These are phyloP conservation scores for Castanea mollissima DNA, from an alignment of 306 rosid genomes.

Conservation along the genomic window DNA sequence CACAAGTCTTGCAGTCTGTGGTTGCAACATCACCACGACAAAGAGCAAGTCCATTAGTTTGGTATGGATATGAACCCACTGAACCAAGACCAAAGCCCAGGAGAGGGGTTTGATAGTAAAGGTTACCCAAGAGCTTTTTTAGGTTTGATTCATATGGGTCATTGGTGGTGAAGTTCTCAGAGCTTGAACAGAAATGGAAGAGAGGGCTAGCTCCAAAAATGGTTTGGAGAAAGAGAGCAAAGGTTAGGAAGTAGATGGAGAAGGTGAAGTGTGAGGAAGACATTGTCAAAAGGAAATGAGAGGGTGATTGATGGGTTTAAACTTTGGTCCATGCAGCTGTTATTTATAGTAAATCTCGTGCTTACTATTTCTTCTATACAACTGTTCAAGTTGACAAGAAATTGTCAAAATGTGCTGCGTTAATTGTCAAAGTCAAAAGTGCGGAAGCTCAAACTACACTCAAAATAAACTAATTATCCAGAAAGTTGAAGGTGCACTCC, in stretches of 20 bases:
- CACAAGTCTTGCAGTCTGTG: not conserved
- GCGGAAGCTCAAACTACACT: too few species aligned
- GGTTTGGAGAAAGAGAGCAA: not conserved
- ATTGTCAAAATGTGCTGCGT: not conserved
- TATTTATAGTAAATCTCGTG: not conserved
- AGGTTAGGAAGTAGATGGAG: not conserved
- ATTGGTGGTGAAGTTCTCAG: constrained; percentile 9
- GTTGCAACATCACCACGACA: not conserved
- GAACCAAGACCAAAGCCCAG: not conserved
- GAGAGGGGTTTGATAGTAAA: not conserved
- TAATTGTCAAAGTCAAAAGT: not conserved
- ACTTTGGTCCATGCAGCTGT: too few species aligned
- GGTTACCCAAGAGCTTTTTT: not conserved
- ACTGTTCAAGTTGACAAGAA: not conserved
- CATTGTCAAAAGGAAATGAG: not conserved
- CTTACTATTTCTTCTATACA: not conserved
- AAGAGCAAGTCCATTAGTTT: not conserved
- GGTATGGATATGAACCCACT: not conserved
- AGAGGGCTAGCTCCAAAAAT: not conserved
- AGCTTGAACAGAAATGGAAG: not conserved
- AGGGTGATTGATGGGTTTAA: not conserved
- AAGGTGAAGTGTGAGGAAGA: not conserved
- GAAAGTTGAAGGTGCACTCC: too few species aligned
- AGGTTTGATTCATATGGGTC: not conserved
- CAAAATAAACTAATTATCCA: too few species aligned